Evolutionary conservation across 2,329 filamentous ascomycete genomes (phyloP).

Genomic region (Colletotrichum chrysophilum): DNA sequence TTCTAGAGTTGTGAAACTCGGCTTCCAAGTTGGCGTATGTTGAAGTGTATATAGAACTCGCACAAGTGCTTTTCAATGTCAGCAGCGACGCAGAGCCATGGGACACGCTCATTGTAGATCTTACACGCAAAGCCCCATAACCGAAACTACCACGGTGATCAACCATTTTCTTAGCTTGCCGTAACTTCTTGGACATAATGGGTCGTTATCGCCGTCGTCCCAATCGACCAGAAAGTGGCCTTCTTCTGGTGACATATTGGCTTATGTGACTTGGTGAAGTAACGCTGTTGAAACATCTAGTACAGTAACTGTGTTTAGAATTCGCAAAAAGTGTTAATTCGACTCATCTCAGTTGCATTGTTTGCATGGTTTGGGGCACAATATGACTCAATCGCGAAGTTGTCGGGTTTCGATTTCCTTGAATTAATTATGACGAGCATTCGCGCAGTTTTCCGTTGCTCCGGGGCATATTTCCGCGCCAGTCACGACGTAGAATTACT

Average conservation of each 20-base stretch:
- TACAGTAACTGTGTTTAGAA: accelerated
- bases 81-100: not conserved
- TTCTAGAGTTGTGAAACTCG: conserved; percentile 74
- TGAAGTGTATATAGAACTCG: conserved; percentile 84
- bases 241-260: conserved; percentile 28
- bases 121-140: conserved; percentile 83
- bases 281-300: not conserved
- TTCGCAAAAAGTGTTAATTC: not conserved
- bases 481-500: not conserved
- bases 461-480: not conserved
- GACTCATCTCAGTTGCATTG: not conserved
- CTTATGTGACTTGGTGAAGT: accelerated
- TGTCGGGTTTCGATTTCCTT: not conserved
- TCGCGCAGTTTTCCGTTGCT: not conserved
- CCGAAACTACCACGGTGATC: conserved; percentile 74
- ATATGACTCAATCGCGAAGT: not conserved
- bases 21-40: conserved; percentile 80
- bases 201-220: conserved; percentile 75
- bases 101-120: conserved; percentile 48
- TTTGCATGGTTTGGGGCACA: not conserved
- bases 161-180: conserved; percentile 72
- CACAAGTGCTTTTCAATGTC: conserved; percentile 66
- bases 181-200: conserved; percentile 76
- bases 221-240: conserved; percentile 72
- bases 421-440: not conserved